Percentiles rank a stretch among this genome's conserved stretches.
phyloP scores from a whole-genome alignment of 2,329 filamentous ascomycete species.

The Aureobasidium melanogenum region DNA sequence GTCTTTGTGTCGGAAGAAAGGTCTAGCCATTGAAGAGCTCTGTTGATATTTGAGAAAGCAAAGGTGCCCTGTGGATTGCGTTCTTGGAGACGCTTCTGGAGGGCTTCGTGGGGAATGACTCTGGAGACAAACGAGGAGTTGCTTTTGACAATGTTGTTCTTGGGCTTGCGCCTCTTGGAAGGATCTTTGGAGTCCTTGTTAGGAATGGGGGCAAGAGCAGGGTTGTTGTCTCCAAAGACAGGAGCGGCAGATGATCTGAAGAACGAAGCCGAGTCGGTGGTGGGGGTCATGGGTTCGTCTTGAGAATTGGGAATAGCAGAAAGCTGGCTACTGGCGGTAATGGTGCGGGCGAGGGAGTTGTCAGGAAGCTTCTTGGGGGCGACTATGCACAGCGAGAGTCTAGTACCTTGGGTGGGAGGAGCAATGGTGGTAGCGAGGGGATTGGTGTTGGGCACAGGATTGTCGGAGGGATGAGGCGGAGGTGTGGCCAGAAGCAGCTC shows the following conservation, averaged over 20 bases:
- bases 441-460: conserved; percentile 77
- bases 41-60: conserved; percentile 90
- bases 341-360: conserved; percentile 33
- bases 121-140: conserved; percentile 98
- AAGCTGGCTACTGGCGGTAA: conserved; percentile 33
- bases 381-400: conserved; percentile 67
- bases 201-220: conserved; percentile 54
- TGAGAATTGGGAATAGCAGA: conserved; percentile 33
- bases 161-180: conserved; percentile 78
- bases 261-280: conserved; percentile 3
- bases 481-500: conserved; percentile 88
- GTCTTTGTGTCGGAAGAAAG: conserved; percentile 68
- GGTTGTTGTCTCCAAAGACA: conserved; percentile 80
- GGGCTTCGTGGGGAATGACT: conserved; percentile 78
- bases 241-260: conserved; percentile 31
- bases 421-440: conserved; percentile 78
- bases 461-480: conserved; percentile 89
- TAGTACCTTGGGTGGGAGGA: conserved; percentile 78
- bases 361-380: conserved; percentile 43
- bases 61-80: conserved; percentile 71
- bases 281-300: conserved; percentile 28
- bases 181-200: conserved; percentile 57
- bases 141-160: conserved; percentile 97
- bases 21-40: conserved; percentile 94
- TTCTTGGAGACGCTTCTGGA: conserved; percentile 72